phyloP scores from a whole-genome alignment of 2,329 filamentous ascomycete genomes.

The Teratosphaeria destructans region DNA sequence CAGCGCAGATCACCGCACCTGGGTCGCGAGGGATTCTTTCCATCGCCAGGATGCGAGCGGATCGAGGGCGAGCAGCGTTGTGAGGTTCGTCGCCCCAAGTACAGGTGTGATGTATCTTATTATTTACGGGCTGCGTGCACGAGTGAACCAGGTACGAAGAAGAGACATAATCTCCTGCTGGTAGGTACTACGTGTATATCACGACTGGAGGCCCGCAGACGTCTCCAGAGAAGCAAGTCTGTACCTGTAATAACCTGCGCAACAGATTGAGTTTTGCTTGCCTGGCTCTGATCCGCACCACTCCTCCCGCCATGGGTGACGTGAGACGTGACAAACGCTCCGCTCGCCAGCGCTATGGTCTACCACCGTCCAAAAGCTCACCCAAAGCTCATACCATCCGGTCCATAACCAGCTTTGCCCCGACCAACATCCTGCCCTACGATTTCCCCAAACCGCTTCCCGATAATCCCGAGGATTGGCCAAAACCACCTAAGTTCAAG shows the following conservation, averaged over 20 bases:
- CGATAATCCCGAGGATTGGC: neutral
- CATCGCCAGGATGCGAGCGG: neutral
- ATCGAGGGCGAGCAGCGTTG: neutral
- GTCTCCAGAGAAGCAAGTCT: neutral
- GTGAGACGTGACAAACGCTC: neutral
- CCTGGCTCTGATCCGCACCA: neutral
- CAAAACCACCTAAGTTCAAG: neutral
- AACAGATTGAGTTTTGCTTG: neutral
- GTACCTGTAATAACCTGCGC: neutral
- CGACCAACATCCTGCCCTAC: neutral
- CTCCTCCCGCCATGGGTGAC: constrained; percentile 1
- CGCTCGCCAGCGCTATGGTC: neutral
- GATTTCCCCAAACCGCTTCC: neutral
- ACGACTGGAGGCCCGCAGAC: neutral
- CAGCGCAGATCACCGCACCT: neutral
- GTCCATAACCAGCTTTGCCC: neutral
- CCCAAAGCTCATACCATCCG: neutral
- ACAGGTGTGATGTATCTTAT: neutral
- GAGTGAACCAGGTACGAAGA: neutral
- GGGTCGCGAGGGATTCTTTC: neutral
- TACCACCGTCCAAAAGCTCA: neutral
- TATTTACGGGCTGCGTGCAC: neutral
- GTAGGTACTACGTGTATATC: neutral
- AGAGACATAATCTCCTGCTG: neutral
- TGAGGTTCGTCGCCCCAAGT: neutral